Evolutionary conservation across 768 basidiomycete genomes (phyloP).

Genomic region (Lepiota venenata): DNA sequence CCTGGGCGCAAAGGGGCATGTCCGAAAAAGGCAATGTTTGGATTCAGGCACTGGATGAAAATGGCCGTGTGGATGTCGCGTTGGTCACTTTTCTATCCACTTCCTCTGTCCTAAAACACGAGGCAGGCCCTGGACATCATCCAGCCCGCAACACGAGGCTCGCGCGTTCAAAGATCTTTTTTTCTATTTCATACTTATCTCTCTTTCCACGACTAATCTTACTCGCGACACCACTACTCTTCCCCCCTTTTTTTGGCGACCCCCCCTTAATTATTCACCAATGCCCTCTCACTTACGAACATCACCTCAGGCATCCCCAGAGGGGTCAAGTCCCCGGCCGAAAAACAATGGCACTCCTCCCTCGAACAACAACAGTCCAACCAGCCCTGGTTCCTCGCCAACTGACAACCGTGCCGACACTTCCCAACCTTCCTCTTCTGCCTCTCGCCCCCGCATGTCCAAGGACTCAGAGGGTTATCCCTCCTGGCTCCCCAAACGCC

Average conservation of each 20-base stretch:
- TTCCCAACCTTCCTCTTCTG: conserved; percentile 30
- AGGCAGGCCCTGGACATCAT: conserved; percentile 29
- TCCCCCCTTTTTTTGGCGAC: not conserved
- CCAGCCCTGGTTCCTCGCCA: conserved; percentile 17
- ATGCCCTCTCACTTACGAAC: conserved; percentile 31
- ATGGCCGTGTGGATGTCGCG: conserved; percentile 9
- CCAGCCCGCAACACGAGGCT: conserved; percentile 42
- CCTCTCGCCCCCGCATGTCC: conserved; percentile 24
- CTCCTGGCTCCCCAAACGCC: conserved; percentile 79
- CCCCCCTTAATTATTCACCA: conserved; percentile 1
- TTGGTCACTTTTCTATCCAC: conserved; percentile 21
- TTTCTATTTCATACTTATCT: not conserved
- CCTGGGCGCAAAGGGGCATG: not conserved
- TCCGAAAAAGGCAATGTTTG: conserved; percentile 18
- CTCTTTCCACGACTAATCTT: conserved; percentile 6
- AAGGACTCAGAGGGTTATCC: conserved; percentile 70
- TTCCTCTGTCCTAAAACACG: conserved; percentile 31
- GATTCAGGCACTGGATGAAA: conserved; percentile 26
- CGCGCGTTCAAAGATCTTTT: conserved; percentile 24
- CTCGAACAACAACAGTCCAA: conserved; percentile 22
- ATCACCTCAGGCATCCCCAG: conserved; percentile 34
- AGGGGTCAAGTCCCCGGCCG: conserved; percentile 15
- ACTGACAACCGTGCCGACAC: conserved; percentile 15
- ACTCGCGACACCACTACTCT: conserved; percentile 1
- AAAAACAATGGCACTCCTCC: conserved; percentile 20